phyloP scores from a whole-genome alignment of 345 rosid species.

The Excoecaria agallocha region DNA sequence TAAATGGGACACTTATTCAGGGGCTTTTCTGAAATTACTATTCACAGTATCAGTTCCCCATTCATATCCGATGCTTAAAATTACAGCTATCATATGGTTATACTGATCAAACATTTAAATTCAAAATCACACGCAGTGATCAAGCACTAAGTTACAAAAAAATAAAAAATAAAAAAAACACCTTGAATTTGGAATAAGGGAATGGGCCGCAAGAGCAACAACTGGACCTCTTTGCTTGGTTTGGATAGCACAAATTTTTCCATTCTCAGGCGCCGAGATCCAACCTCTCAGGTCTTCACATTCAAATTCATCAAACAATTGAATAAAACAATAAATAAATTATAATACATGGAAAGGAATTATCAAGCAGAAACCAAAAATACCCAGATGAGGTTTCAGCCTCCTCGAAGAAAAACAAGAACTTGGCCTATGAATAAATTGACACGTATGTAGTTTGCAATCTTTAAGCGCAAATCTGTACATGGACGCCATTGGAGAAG shows the following conservation, averaged over 20 bases:
- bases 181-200: constrained; percentile 45
- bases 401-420: constrained; percentile 31
- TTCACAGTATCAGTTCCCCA: too few relatives aligned
- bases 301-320: constrained; percentile 7
- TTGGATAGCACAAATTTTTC: constrained; percentile 36
- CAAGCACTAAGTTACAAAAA: constrained; percentile 19
- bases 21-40: not conserved
- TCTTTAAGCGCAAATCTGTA: constrained; percentile 57
- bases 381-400: constrained; percentile 51
- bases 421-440: constrained; percentile 26
- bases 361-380: constrained; percentile 16
- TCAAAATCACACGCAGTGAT: not conserved
- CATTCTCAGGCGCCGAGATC: constrained; percentile 29
- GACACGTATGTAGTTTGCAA: constrained; percentile 34
- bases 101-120: too few relatives aligned
- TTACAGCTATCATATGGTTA: too few relatives aligned
- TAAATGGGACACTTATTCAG: not conserved
- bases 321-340: constrained; percentile 2
- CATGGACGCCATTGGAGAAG: constrained; percentile 72
- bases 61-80: not conserved
- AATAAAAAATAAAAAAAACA: too few relatives aligned
- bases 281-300: constrained; percentile 44
- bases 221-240: constrained; percentile 28
- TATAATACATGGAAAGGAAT: not conserved
- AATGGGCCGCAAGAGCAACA: constrained; percentile 37